Conservation (phyloP, 257 asterid genomes). For the Craterostigma plantagineum region DNA sequence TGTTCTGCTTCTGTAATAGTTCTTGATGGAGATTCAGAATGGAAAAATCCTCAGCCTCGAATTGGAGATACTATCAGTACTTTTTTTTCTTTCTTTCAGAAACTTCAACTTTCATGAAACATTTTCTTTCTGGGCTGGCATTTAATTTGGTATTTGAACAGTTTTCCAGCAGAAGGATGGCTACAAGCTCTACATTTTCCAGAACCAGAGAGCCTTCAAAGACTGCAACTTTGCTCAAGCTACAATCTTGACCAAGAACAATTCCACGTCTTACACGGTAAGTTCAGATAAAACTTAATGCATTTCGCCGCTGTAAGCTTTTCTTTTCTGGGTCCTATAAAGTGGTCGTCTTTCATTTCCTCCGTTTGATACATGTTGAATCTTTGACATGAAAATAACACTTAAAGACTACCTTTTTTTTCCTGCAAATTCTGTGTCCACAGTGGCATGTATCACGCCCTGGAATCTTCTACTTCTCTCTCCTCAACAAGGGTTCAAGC, state of each 20-base stretch:
- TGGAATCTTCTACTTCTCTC: conserved; percentile 76
- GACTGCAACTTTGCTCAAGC: conserved; percentile 76
- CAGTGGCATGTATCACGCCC: conserved; percentile 80
- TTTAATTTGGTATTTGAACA: conserved; percentile 12
- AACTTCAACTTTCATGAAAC: background rate
- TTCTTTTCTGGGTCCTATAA: background rate
- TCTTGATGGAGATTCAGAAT: conserved; percentile 62
- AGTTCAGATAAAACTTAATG: background rate
- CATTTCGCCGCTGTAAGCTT: conserved; percentile 5
- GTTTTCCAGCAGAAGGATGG: conserved; percentile 66
- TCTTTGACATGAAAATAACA: background rate
- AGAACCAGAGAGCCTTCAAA: conserved; percentile 50
- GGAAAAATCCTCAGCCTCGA: conserved; percentile 64
- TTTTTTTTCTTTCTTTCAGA: conserved; percentile 8
- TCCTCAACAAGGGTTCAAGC: conserved; percentile 48
- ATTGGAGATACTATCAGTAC: conserved; percentile 77
- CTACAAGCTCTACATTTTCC: conserved; percentile 71
- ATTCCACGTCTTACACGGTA: conserved; percentile 55
- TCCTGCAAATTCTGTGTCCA: conserved; percentile 4
- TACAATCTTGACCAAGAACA: conserved; percentile 54
- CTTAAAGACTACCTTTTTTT: background rate
- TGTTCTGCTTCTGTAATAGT: conserved; percentile 31
- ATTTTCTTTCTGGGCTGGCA: background rate
- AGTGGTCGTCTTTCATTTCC: too few species aligned
- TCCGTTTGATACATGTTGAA: too few species aligned